phyloP scores from a whole-genome alignment of 139 green algal species.

The Dunaliella sp. region DNA sequence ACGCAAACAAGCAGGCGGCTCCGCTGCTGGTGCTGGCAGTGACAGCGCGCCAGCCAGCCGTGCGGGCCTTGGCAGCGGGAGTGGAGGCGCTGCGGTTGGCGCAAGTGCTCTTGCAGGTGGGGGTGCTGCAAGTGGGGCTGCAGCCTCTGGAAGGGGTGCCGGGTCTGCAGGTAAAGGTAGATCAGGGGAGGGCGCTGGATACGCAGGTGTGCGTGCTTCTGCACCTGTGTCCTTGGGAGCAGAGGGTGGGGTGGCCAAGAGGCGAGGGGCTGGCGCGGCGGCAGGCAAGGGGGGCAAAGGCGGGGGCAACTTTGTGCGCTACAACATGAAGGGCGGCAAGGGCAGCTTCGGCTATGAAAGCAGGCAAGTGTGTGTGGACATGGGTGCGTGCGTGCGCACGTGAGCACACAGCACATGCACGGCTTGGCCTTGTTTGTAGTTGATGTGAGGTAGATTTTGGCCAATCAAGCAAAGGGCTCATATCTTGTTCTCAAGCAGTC shows the following conservation, averaged over 20 bases:
- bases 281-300: neutral
- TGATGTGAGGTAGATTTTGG: too few species aligned
- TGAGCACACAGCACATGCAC: too few species aligned
- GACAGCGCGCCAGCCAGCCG: neutral
- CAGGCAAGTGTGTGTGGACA: slow-evolving; percentile 6
- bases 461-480: too few species aligned
- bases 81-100: too few species aligned
- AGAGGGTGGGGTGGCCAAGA: neutral
- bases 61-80: neutral
- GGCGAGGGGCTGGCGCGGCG: neutral
- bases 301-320: slow-evolving; percentile 28
- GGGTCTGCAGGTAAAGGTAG: neutral
- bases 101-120: neutral
- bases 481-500: too few species aligned
- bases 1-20: too few species aligned
- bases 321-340: slow-evolving; percentile 11
- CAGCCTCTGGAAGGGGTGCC: neutral
- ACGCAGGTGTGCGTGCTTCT: neutral
- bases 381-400: too few species aligned
- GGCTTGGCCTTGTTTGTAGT: too few species aligned
- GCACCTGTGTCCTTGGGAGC: neutral
- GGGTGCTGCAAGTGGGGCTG: neutral
- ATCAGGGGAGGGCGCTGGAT: neutral
- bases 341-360: slow-evolving; percentile 31
- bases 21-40: neutral